phyloP scores from a whole-genome alignment of 2,329 filamentous ascomycete genomes.

The Fusarium subtropicale region DNA sequence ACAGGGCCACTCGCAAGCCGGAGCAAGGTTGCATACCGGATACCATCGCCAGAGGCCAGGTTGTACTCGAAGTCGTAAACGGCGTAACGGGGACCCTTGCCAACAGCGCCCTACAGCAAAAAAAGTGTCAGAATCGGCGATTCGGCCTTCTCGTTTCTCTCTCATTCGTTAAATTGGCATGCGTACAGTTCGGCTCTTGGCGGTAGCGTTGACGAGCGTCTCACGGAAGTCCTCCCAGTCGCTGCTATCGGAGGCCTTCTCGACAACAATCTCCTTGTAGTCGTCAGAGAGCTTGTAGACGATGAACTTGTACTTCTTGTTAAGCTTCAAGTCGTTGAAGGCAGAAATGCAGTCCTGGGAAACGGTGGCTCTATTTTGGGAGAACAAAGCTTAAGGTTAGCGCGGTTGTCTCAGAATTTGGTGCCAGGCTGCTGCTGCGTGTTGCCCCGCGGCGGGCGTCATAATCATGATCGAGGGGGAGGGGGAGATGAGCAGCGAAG shows the following conservation, averaged over 20 bases:
- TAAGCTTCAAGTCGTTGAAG: conserved; percentile 87
- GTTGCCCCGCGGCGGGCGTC: conserved; percentile 44
- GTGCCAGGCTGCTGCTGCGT: conserved; percentile 27
- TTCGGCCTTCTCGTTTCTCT: not conserved
- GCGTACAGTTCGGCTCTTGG: conserved; percentile 75
- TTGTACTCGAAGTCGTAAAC: conserved; percentile 88
- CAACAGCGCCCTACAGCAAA: conserved; percentile 62
- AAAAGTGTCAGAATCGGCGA: conserved; percentile 22
- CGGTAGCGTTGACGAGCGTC: conserved; percentile 78
- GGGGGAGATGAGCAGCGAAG: conserved; percentile 25
- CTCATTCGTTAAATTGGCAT: not conserved
- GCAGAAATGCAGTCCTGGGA: conserved; percentile 75
- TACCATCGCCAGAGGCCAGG: conserved; percentile 77
- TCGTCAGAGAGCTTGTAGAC: conserved; percentile 89
- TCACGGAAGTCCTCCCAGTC: conserved; percentile 81
- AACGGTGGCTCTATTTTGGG: conserved; percentile 72
- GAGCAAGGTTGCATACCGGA: conserved; percentile 63
- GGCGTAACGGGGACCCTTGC: conserved; percentile 82
- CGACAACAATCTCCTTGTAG: conserved; percentile 84
- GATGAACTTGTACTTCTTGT: conserved; percentile 85
- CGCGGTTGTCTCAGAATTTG: conserved; percentile 31
- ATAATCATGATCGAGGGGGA: conserved; percentile 33
- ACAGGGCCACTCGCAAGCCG: conserved; percentile 10
- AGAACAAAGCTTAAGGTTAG: conserved; percentile 42
- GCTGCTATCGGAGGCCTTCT: conserved; percentile 73